These are phyloP conservation scores for Plasmodium malariae DNA, from an alignment of 169 alveolate genomes.

Conservation along the genomic window DNA sequence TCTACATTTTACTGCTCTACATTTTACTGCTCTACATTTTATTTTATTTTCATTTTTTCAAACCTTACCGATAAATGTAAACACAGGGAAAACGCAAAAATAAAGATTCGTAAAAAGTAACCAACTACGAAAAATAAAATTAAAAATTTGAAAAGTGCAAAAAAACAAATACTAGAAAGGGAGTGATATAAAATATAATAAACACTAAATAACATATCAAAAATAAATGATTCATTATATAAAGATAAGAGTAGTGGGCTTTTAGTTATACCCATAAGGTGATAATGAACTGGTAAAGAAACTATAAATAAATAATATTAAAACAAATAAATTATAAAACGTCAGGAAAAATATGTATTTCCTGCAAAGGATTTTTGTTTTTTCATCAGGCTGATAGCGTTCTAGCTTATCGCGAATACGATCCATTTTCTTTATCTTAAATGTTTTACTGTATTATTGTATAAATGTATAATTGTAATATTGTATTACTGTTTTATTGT, in stretches of 20 bases:
- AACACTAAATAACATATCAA: background rate
- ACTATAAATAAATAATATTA: conserved; percentile 48
- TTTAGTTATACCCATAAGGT: conserved; percentile 29
- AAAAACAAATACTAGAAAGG: background rate
- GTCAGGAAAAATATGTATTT: conserved; percentile 30
- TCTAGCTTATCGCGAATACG: conserved; percentile 37
- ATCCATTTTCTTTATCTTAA: conserved; percentile 38
- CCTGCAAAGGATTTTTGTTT: conserved; percentile 43
- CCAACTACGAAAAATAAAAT: conserved; percentile 49
- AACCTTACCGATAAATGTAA: conserved; percentile 41
- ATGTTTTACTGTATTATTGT: background rate
- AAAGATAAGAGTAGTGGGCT: background rate
- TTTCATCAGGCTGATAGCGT: conserved; percentile 56
- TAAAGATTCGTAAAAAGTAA: conserved; percentile 49
- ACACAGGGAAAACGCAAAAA: conserved; percentile 44
- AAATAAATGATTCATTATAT: background rate
- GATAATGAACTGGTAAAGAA: conserved; percentile 42
- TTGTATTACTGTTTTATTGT: background rate
- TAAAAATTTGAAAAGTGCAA: background rate
- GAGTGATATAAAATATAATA: background rate
- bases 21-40: too few species aligned
- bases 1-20: too few species aligned
- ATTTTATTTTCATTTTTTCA: conserved; percentile 22
- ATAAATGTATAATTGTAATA: background rate
- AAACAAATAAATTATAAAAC: conserved; percentile 43